Evolutionary conservation across 257 asterid species (phyloP), one percentile per base, ranked within the genome.

Genomic region (Solanum clarkiae): DNA sequence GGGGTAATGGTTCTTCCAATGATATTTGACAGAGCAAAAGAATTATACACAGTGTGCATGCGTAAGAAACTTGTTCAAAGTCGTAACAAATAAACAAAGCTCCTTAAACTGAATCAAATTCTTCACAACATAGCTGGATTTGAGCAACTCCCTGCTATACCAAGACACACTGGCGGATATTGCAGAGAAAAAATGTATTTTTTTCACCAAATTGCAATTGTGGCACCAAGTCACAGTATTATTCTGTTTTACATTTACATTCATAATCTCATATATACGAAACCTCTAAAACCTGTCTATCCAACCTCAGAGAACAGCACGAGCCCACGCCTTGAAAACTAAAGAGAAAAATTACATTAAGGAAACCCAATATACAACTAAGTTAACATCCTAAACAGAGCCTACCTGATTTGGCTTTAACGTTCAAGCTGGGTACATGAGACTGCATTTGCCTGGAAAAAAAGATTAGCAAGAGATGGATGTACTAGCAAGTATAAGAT

Each of bases 401-500:
- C 93, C 93, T n/a, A 88, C 56, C 26, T 26, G 57, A 15, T 66
- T 72, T 72, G 57, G 40, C 56, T 44, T 63, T 45, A 44, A 44
- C 80, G 45, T 12, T 72, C 80, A 44, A 71, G 80, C 56, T 14
- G 26, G 57, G 26, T 16, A 51, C 80, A 70, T 18, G 57, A 72
- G 80, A 77, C 56, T 29, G 36, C 75, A 51, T 36, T 57, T 80
- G 59, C 85, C 85, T 82, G 85, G 60, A 82, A 57, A 16, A 56
- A 75, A 54, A 77, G 57, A 81, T 57, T 87, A 75, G 56, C 68
- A 62, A 59, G 55, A 72, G 68, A 63, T 74, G 79, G 87, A 84
- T 86, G 88, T 83, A 84, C 85, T 70, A 70, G 40, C 72, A 63
- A 44, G 70, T 80, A 88, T 87, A 83, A 70, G 84, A 87, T 92